Evolutionary conservation across 495 filamentous ascomycete genomes (phyloP), one percentile per base, ranked within the genome.

Genomic region (Pseudomonodictys pantanalensis): DNA sequence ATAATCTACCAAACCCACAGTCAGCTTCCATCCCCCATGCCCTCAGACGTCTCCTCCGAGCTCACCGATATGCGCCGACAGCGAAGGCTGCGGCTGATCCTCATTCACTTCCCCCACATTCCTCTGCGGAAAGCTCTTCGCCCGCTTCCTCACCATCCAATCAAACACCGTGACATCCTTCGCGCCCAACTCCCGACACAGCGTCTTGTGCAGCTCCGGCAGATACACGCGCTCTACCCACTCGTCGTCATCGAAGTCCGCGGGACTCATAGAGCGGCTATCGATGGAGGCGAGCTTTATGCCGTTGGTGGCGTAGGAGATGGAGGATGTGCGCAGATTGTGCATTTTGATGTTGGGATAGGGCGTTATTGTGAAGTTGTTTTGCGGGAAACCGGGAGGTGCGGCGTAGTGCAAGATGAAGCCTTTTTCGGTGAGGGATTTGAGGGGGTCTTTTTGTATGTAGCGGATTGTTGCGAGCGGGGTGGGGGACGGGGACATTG

Each of bases 21-120:
- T 22, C 44, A 5, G 3, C 17, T n/a, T 15, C 22, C 3, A 10
- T 52, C 24, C 39, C 20, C 24, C 33, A 22, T 18, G 29, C 12
- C 24, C n/a, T 28, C 5, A 41, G 12, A 41, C 20, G 38, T 15
- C 15, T 7, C 32, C 32, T 41, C 12, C 12, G 20, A 51, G 38
- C 45, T 51, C 33, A 50, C 55, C 55, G 51, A 58, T 58, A 41
- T 58, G 55, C 9, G 55, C 55, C 29, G 55, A 58, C 10, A 58
- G 55, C 9, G 46, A 33, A 2, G 46, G 55, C 45, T 58, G 44
- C 29, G 45, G 28, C 15, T 30, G 15, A 6, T 49, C 55, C 18
- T 58, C 43, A 51, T 51, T 58, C 45, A 30, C 38, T 5, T 51
- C 44, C 28, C 43, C 24, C n/a, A 52, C 35, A 44, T 25, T 49